Evolutionary conservation across 495 filamentous ascomycete genomes (phyloP).

Genomic region (Talaromyces stipitatus): DNA sequence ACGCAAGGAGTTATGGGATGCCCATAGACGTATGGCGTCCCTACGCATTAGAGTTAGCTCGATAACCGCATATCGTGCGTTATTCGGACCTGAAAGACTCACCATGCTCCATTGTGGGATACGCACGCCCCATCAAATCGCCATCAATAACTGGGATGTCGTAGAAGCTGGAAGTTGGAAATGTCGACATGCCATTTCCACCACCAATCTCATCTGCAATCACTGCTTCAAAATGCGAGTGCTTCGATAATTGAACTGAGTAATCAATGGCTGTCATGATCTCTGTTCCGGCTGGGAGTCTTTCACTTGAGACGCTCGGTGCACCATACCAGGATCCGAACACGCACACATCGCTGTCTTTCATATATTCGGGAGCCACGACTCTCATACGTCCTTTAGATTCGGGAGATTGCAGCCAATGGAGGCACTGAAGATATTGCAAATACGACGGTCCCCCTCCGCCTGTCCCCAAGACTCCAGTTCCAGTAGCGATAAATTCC

Average conservation of each 20-base stretch:
- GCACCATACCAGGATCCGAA: slow-evolving; percentile 20
- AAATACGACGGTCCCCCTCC: slow-evolving; percentile 17
- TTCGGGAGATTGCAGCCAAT: slow-evolving; percentile 8
- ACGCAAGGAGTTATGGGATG: slow-evolving; percentile 20
- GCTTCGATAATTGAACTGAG: slow-evolving; percentile 18
- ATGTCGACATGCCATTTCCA: slow-evolving; percentile 29
- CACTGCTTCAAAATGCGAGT: slow-evolving; percentile 20
- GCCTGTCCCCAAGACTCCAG: slow-evolving; percentile 16
- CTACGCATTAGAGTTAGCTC: slow-evolving; percentile 13
- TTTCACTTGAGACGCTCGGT: slow-evolving; percentile 17
- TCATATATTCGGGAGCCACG: slow-evolving; percentile 9
- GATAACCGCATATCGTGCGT: background rate
- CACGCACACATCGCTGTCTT: slow-evolving; percentile 14
- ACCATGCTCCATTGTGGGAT: slow-evolving; percentile 22
- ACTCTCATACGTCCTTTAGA: slow-evolving; percentile 15
- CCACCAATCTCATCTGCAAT: slow-evolving; percentile 30
- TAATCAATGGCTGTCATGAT: slow-evolving; percentile 18
- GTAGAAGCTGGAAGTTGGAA: slow-evolving; percentile 18
- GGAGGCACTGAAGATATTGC: slow-evolving; percentile 15
- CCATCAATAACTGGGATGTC: slow-evolving; percentile 30
- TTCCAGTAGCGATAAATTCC: slow-evolving; percentile 20
- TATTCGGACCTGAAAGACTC: background rate
- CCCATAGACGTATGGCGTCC: slow-evolving; percentile 22
- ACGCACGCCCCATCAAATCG: slow-evolving; percentile 30
- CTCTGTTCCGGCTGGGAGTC: slow-evolving; percentile 21